Evolutionary conservation across 306 rosid genomes (phyloP).

Genomic region (Myrica gale): DNA sequence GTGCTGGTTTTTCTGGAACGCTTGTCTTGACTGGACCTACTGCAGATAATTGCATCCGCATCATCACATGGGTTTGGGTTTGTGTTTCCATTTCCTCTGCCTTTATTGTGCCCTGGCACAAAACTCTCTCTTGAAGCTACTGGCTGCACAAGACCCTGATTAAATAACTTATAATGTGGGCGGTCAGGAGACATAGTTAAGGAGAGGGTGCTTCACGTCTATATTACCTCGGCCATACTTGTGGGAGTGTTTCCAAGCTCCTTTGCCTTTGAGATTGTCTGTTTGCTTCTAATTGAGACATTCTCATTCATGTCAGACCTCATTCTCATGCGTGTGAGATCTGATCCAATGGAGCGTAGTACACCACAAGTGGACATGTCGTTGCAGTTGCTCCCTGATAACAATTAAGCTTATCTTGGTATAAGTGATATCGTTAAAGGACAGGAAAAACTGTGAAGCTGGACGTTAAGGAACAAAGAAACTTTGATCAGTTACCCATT

Average conservation of each 20-base stretch:
- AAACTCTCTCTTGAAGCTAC: slow-evolving; percentile 81
- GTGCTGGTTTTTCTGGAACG: slow-evolving; percentile 87
- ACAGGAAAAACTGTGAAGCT: background rate
- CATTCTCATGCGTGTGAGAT: slow-evolving; percentile 86
- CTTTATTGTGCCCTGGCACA: slow-evolving; percentile 51
- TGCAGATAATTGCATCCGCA: slow-evolving; percentile 46
- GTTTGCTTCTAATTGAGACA: slow-evolving; percentile 52
- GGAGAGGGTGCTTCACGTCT: slow-evolving; percentile 2
- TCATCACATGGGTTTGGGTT: slow-evolving; percentile 47
- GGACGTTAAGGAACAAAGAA: background rate
- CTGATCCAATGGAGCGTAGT: slow-evolving; percentile 88
- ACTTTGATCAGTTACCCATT: slow-evolving; percentile 41
- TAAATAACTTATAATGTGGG: slow-evolving; percentile 3
- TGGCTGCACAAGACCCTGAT: slow-evolving; percentile 50
- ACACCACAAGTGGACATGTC: slow-evolving; percentile 80
- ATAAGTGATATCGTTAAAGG: slow-evolving; percentile 4
- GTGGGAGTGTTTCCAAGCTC: slow-evolving; percentile 69
- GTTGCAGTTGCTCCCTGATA: slow-evolving; percentile 49
- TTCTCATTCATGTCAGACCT: slow-evolving; percentile 43
- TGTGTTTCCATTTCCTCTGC: slow-evolving; percentile 43
- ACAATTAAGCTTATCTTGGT: slow-evolving; percentile 18
- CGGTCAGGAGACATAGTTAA: background rate
- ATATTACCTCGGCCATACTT: slow-evolving; percentile 60
- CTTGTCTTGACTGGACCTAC: slow-evolving; percentile 61
- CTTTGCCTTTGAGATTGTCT: slow-evolving; percentile 41